A percentile compares a stretch with the other conserved stretches of the same genome.
These are phyloP conservation scores for Amylostereum chailletii DNA, from an alignment of 1,284 basidiomycete genomes.

Conservation along the genomic window DNA sequence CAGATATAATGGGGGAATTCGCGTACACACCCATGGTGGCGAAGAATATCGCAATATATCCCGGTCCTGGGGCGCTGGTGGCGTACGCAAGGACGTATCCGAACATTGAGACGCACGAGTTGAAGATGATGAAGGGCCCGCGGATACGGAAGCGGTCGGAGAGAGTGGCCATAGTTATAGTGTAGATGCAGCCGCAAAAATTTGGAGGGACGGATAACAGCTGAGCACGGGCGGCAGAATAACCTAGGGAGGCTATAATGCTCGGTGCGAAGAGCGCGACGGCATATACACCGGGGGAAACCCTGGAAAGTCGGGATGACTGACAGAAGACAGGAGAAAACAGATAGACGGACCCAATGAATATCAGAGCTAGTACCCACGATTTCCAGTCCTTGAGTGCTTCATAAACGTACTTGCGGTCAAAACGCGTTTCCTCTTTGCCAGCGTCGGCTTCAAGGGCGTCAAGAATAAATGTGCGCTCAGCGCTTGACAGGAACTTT, in stretches of 20 bases:
- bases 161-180: conserved; percentile 31
- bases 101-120: conserved; percentile 29
- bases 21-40: conserved; percentile 48
- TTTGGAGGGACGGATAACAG: conserved; percentile 47
- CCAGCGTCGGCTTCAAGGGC: conserved; percentile 22
- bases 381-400: conserved; percentile 34
- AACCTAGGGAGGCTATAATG: conserved; percentile 47
- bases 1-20: conserved; percentile 41
- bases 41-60: conserved; percentile 44
- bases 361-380: conserved; percentile 34
- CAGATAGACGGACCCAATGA: conserved; percentile 28
- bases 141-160: conserved; percentile 34
- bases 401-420: conserved; percentile 28
- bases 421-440: conserved; percentile 24
- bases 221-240: conserved; percentile 46
- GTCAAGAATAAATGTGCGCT: conserved; percentile 22
- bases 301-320: conserved; percentile 17
- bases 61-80: conserved; percentile 22
- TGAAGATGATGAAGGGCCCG: conserved; percentile 36
- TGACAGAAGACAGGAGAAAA: background rate
- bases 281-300: conserved; percentile 45
- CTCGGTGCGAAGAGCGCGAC: conserved; percentile 53
- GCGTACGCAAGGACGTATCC: conserved; percentile 39
- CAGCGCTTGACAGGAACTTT: conserved; percentile 27
- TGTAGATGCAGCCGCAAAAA: conserved; percentile 31